phyloP scores from a whole-genome alignment of 371 early-diverging fungal species.

The Dichotomocladium elegans region DNA sequence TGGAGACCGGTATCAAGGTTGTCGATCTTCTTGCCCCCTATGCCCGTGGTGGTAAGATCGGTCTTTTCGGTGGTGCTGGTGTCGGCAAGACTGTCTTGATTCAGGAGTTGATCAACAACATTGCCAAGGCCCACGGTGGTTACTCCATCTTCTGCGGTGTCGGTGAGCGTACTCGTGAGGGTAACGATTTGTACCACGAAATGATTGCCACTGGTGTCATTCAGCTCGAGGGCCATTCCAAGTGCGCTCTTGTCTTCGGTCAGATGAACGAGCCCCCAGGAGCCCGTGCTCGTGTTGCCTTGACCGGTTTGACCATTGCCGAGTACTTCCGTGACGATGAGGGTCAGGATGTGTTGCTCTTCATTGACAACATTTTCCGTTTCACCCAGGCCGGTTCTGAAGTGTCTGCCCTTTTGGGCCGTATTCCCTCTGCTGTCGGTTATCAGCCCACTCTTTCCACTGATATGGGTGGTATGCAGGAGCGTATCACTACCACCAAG shows the following conservation, averaged over 20 bases:
- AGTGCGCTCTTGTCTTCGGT: conserved; percentile 97
- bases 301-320: conserved; percentile 97
- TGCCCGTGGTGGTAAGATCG: conserved; percentile 88
- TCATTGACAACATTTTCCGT: conserved; percentile 99
- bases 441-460: conserved; percentile 98
- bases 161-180: conserved; percentile 97
- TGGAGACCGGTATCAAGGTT: conserved; percentile 97
- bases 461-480: conserved; percentile 98
- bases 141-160: conserved; percentile 97
- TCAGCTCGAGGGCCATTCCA: conserved; percentile 88
- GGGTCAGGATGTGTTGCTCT: conserved; percentile 98
- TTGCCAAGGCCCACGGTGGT: conserved; percentile 97
- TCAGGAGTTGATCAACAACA: conserved; percentile 97
- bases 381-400: conserved; percentile 93
- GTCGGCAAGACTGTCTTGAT: conserved; percentile 97
- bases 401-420: conserved; percentile 96
- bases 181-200: conserved; percentile 98
- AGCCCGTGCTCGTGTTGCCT: conserved; percentile 98
- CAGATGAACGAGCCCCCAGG: conserved; percentile 99
- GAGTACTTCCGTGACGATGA: conserved; percentile 99
- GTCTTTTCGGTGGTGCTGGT: conserved; percentile 44
- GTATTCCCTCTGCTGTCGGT: conserved; percentile 99
- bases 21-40: conserved; percentile 95
- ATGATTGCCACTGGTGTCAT: conserved; percentile 94
- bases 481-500: conserved; percentile 99